Conservation (phyloP, 805 yeast species). For the Sporopachydermia lactativora region DNA sequence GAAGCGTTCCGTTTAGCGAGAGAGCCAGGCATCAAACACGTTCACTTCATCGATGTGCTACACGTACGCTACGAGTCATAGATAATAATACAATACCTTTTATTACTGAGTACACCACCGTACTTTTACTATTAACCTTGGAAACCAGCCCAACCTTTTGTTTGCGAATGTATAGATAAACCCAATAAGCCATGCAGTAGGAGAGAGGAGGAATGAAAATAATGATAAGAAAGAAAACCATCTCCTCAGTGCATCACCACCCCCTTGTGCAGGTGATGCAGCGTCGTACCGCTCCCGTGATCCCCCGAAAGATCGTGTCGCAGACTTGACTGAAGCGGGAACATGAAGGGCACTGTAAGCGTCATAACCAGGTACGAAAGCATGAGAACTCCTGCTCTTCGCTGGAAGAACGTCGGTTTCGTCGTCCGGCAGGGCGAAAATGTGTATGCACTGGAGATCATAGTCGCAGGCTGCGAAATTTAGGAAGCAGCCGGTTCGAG, state of each 20-base stretch:
- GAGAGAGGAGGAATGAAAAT: too few species aligned
- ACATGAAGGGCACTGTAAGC: background rate
- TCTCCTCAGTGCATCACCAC: background rate
- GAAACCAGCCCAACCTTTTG: too few species aligned
- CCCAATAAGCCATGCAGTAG: background rate
- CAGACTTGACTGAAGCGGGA: background rate
- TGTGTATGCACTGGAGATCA: too few species aligned
- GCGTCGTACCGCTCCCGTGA: background rate
- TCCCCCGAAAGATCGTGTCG: background rate
- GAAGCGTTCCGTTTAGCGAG: conserved; percentile 42
- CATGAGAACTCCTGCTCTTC: background rate
- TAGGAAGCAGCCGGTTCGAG: too few species aligned
- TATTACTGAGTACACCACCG: background rate
- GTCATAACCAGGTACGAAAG: background rate
- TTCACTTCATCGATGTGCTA: conserved; percentile 60
- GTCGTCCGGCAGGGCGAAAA: too few species aligned
- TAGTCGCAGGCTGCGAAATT: too few species aligned
- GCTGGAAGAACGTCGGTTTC: background rate
- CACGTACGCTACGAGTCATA: conserved; percentile 41
- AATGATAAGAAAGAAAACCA: background rate
- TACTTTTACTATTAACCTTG: too few species aligned
- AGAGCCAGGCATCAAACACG: conserved; percentile 64
- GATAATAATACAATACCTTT: conserved; percentile 2
- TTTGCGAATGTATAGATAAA: background rate
- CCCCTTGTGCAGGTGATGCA: background rate